Evolutionary conservation across 805 yeast species (phyloP), one percentile per base, ranked within the genome.

Genomic region (Kazachstania bromeliacearum): DNA sequence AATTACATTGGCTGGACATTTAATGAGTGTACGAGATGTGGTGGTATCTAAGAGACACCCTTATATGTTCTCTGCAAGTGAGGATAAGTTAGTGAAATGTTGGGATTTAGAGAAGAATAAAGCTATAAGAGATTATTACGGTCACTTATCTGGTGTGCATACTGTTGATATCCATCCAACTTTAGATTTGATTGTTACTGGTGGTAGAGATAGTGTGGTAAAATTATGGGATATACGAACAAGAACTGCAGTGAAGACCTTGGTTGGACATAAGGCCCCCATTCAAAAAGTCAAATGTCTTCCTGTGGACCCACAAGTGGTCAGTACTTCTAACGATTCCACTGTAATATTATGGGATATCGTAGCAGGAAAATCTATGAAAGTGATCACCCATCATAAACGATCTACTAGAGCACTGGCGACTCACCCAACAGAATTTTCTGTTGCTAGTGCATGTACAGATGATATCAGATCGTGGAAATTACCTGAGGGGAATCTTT

Each of bases 161-260:
- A 68, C 94, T 0, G 67, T 88, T 29, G 89, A 78, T 39, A 55
- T 87, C 12, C 97, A 89, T 55, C 97, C 97, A 0, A 84, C 85
- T 3, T 60, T 88, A 18, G 94, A 88, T 47, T 39, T 58, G n/a
- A 62, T 89, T 6, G 84, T 81, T 7, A 81, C 94, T 3, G 98
- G 87, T 4, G 94, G 96, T 15, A 64, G 95, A 40, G 99, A 92
- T 57, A 70, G 85, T 4, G 79, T 84, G 0, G 79, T 87, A 0
- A 66, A 94, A 36, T 80, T 87, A 4, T 92, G 99, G 99, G 99
- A 92, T 58, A 79, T 92, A 38, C 68, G 98, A 40, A 74, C 94
- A 0, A 66, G 85, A 32, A 60, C 71, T 2, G 78, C 88, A 12
- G 79, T 83, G 1, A 79, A 79, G 69, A 81, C 81, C 0, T 63